Conservation (phyloP, 257 asterid species). For the Capsicum baccatum region DNA sequence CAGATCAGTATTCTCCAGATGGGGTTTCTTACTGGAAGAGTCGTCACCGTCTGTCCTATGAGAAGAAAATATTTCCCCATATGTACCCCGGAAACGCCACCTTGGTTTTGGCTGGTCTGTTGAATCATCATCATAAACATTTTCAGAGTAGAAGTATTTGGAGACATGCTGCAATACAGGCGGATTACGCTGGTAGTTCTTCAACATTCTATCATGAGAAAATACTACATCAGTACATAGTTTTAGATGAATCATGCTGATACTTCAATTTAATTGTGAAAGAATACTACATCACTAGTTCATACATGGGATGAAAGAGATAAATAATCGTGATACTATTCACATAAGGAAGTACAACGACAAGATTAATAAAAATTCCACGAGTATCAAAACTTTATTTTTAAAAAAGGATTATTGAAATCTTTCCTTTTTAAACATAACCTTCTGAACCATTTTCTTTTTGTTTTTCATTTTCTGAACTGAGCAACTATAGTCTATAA, state of each 20-base stretch:
- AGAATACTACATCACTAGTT: slow-evolving; percentile 28
- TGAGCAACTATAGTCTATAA: neutral
- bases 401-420: neutral
- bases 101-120: slow-evolving; percentile 55
- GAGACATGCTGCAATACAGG: slow-evolving; percentile 50
- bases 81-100: slow-evolving; percentile 67
- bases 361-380: slow-evolving; percentile 13
- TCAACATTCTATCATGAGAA: slow-evolving; percentile 60
- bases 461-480: neutral
- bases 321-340: neutral
- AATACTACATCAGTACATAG: slow-evolving; percentile 26
- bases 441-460: neutral
- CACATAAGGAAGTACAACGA: neutral
- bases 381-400: neutral
- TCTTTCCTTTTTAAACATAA: neutral
- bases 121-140: slow-evolving; percentile 69
- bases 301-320: slow-evolving; percentile 2
- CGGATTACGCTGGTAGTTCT: slow-evolving; percentile 47
- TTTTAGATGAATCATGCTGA: neutral
- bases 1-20: slow-evolving; percentile 35
- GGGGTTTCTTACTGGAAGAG: slow-evolving; percentile 33
- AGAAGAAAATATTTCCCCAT: slow-evolving; percentile 42
- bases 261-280: slow-evolving; percentile 39
- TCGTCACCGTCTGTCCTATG: slow-evolving; percentile 34
- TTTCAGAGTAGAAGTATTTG: slow-evolving; percentile 68